Percentiles rank a stretch among this genome's conserved stretches.
Evolutionary conservation across 2,329 filamentous ascomycete species (phyloP).

Genomic region (Neoscytalidium dimidiatum): DNA sequence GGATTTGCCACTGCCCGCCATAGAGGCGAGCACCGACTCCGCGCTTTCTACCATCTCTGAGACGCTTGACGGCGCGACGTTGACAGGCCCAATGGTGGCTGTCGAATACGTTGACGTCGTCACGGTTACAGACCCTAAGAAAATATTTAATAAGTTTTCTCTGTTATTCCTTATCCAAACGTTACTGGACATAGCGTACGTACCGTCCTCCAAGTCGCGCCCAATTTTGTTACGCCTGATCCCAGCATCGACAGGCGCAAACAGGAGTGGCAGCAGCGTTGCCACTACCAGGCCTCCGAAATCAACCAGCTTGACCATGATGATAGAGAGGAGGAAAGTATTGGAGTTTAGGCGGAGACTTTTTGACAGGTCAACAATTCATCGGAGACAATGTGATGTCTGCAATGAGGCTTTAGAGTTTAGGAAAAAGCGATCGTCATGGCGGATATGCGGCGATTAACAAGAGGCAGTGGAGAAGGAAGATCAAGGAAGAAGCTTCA

Average conservation of each 20-base stretch:
- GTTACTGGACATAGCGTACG: not conserved
- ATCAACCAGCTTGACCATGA: not conserved
- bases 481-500: not conserved
- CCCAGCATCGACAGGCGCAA: not conserved
- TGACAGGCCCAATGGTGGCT: not conserved
- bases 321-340: not conserved
- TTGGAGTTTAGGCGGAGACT: not conserved
- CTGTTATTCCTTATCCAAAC: not conserved
- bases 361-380: not conserved
- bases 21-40: not conserved
- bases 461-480: not conserved
- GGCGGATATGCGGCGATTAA: not conserved
- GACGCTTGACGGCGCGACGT: not conserved
- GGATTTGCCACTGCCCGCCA: not conserved
- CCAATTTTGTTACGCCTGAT: not conserved
- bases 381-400: not conserved
- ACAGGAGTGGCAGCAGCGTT: not conserved
- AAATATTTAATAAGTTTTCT: not conserved
- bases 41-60: not conserved
- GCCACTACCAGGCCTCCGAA: not conserved
- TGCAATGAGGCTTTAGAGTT: not conserved
- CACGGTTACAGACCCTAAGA: not conserved
- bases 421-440: not conserved
- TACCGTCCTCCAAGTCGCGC: not conserved
- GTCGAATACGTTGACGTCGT: not conserved